Evolutionary conservation across 2,329 filamentous ascomycete species (phyloP), one percentile per base, ranked within the genome.

Genomic region (Ciborinia camelliae): DNA sequence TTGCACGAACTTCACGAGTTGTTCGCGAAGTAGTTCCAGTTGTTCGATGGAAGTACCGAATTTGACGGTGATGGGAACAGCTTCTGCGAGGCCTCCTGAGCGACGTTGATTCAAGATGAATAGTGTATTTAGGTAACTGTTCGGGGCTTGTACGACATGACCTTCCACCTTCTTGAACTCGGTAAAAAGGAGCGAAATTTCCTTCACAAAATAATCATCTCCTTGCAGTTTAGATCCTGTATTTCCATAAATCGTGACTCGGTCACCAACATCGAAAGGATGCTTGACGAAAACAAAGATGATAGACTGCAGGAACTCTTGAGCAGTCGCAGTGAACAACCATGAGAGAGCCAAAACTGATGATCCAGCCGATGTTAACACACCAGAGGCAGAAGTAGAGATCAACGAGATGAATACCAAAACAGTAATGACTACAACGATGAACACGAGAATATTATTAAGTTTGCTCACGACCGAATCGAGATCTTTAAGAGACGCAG

Each of bases 121-220:
- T 0, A 98, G 83, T 0, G 86, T 92, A 77, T 97, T 98, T 63
- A 98, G 84, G 45, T 97, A 87, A 65, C 90, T 96, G 82, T 98
- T 98, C 14, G 94, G 94, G 0, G 94, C 94, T 77, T 97, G 94
- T 0, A 98, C 94, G 30, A 97, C 89, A 72, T 97, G 93, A 2
- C 94, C 94, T 77, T 97, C 90, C 90, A 97, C 94, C 81, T 97
- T 97, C 82, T 97, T 97, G 81, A 97, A 97, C 74, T 97, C 94
- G 18, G 94, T 98, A 76, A 95, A 98, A 20, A 97, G 83, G 1
- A 98, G 82, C 1, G 92, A 90, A 63, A 98, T 96, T 74, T 97
- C 91, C 63, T 96, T 96, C 62, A 98, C 93, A 70, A 96, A 97
- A 77, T 97, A 98, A 73, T 97, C 94, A 71, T 97, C 94, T 53